Conservation (phyloP, 495 filamentous ascomycete species). For the Hypoxylon cercidicola region DNA sequence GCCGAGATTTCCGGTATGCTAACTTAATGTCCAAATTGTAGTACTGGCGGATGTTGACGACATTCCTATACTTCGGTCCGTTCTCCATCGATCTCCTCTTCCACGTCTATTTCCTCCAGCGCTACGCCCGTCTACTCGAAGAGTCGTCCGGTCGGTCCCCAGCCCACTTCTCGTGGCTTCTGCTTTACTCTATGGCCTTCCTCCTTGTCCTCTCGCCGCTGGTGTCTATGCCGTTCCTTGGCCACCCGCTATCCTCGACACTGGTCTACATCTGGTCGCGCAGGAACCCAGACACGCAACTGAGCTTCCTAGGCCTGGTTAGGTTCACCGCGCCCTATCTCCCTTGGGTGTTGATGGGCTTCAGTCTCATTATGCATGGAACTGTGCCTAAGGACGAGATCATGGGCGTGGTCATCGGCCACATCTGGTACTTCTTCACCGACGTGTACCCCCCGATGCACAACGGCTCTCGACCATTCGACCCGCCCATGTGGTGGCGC, state of each 20-base stretch:
- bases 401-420: slow-evolving; percentile 90
- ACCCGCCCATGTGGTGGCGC: slow-evolving; percentile 92
- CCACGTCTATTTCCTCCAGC: slow-evolving; percentile 98
- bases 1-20: slow-evolving; percentile 12
- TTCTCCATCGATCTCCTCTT: slow-evolving; percentile 94
- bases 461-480: slow-evolving; percentile 83
- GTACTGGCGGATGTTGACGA: slow-evolving; percentile 96
- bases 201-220: slow-evolving; percentile 85
- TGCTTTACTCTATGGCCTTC: slow-evolving; percentile 81
- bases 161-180: slow-evolving; percentile 93
- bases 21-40: slow-evolving; percentile 48
- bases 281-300: slow-evolving; percentile 87
- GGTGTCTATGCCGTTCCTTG: slow-evolving; percentile 88
- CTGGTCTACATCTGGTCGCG: slow-evolving; percentile 99
- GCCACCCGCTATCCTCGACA: slow-evolving; percentile 85
- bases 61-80: slow-evolving; percentile 97
- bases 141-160: slow-evolving; percentile 89
- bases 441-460: slow-evolving; percentile 95
- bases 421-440: slow-evolving; percentile 98
- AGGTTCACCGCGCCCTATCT: slow-evolving; percentile 94
- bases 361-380: slow-evolving; percentile 86
- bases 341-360: slow-evolving; percentile 95
- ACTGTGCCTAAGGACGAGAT: slow-evolving; percentile 94
- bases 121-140: slow-evolving; percentile 94
- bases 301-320: slow-evolving; percentile 90